Evolutionary conservation across 257 asterid genomes (phyloP).

Genomic region (Pogostemon cablin): DNA sequence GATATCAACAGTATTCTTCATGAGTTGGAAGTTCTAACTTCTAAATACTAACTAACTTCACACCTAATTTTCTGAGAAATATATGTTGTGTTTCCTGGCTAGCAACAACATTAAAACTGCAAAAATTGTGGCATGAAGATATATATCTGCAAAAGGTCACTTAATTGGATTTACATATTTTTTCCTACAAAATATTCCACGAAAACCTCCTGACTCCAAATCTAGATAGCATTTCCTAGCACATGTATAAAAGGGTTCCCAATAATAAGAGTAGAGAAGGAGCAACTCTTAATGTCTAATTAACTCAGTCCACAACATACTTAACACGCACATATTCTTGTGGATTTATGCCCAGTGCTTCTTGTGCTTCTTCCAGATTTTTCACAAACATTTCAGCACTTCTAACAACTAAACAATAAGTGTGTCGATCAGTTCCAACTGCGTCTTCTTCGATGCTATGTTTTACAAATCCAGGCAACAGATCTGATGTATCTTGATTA

Average conservation of each 20-base stretch:
- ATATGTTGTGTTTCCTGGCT: no score
- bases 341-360: slow-evolving; percentile 74
- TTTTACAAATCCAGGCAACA: slow-evolving; percentile 37
- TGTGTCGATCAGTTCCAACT: slow-evolving; percentile 52
- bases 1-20: no score
- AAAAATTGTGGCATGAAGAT: no score
- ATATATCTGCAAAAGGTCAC: no score
- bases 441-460: slow-evolving; percentile 33
- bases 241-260: slow-evolving; percentile 61
- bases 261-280: slow-evolving; percentile 62
- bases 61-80: no score
- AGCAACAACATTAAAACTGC: no score
- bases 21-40: no score
- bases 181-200: slow-evolving; percentile 73
- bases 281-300: slow-evolving; percentile 71
- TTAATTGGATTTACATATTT: slow-evolving; percentile 44
- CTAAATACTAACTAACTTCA: no score
- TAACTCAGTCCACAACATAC: slow-evolving; percentile 67
- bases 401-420: slow-evolving; percentile 77
- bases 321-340: slow-evolving; percentile 79
- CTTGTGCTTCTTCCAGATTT: slow-evolving; percentile 92
- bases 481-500: slow-evolving; percentile 40
- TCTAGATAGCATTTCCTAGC: slow-evolving; percentile 78
- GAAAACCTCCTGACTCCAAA: slow-evolving; percentile 72
- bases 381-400: slow-evolving; percentile 90